Conservation (phyloP, 2,329 filamentous ascomycete genomes). For the Epichloe typhina region DNA sequence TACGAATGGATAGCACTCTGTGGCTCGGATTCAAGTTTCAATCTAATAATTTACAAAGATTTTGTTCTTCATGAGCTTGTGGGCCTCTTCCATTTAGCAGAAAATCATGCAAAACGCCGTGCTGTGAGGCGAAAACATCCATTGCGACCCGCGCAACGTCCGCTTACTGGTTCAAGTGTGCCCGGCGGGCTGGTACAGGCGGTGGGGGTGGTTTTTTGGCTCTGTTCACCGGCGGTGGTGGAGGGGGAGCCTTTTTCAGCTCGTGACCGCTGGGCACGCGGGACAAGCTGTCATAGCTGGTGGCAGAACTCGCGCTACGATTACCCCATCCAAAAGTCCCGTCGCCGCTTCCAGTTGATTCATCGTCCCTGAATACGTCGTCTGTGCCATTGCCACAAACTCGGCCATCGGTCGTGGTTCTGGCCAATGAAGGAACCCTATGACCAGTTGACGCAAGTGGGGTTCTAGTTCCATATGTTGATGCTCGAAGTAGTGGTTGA, state of each 20-base stretch:
- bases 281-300: slow-evolving; percentile 38
- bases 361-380: slow-evolving; percentile 37
- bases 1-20: not conserved
- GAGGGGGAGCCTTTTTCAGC: slow-evolving; percentile 44
- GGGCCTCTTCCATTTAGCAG: too few relatives aligned
- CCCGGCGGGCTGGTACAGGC: slow-evolving; percentile 20
- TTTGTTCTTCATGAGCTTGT: not conserved
- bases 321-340: slow-evolving; percentile 38
- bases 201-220: slow-evolving; percentile 26
- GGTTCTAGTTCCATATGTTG: slow-evolving; percentile 3
- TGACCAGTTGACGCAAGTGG: slow-evolving; percentile 8
- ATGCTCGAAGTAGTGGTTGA: not conserved
- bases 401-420: slow-evolving; percentile 25
- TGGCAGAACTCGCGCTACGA: slow-evolving; percentile 40
- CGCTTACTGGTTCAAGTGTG: slow-evolving; percentile 11
- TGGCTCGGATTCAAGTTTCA: not conserved
- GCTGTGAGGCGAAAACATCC: not conserved
- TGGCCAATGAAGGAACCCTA: slow-evolving; percentile 28
- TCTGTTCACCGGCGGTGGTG: slow-evolving; percentile 36
- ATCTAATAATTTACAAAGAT: not conserved
- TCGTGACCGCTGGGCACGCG: slow-evolving; percentile 10
- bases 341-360: slow-evolving; percentile 35
- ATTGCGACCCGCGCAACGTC: slow-evolving; percentile 1
- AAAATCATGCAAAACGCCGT: not conserved
- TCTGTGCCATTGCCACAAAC: slow-evolving; percentile 19